Evolutionary conservation across 179 eudicot species (phyloP), one percentile per base, ranked within the genome.

Genomic region (Camellia oleifera): DNA sequence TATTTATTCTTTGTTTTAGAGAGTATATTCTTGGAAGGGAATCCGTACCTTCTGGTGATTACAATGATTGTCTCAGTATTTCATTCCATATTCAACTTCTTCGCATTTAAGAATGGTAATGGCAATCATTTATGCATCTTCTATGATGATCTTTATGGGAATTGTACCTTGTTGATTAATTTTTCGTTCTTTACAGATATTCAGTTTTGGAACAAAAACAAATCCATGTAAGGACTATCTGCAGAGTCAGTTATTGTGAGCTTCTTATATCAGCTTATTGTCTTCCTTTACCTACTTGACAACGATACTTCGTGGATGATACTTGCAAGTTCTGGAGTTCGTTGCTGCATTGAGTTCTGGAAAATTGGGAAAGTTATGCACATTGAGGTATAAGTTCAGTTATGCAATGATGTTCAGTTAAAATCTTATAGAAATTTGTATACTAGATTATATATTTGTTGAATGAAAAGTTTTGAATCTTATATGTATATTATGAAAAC

Each of bases 221-320:
- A 26, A 26, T 26, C 32, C 32, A 26, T 26, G 32, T 26, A 26
- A 26, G 32, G 32, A 26, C 32, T 26, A 26, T 26, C 32, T 26
- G 32, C 32, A 26, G 1, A 26, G 32, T 26, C 32, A 26, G 32
- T 26, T 26, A 26, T 26, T 26, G 1, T 26, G 32, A 26, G 32
- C 32, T 26, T 26, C 1, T 26, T 1, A 26, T 26, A 87, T 78
- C 99, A 96, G 88, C 83, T 96, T 60, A 88, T 96, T 81, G 92
- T 96, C 73, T 96, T 94, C 88, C 97, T 96, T 68, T 96, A 96
- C 85, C 89, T 96, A 77, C 89, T 96, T 44, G 99, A 96, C 87
- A 92, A 96, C 77, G 99, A 96, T 72, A 96, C 99, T 66, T 96
- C 98, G 32, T 96, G 99, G 99, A 92, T 96, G 99, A 96, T 96